Conservation (phyloP, 495 filamentous ascomycete species). For the Annulohypoxylon maeteangense region DNA sequence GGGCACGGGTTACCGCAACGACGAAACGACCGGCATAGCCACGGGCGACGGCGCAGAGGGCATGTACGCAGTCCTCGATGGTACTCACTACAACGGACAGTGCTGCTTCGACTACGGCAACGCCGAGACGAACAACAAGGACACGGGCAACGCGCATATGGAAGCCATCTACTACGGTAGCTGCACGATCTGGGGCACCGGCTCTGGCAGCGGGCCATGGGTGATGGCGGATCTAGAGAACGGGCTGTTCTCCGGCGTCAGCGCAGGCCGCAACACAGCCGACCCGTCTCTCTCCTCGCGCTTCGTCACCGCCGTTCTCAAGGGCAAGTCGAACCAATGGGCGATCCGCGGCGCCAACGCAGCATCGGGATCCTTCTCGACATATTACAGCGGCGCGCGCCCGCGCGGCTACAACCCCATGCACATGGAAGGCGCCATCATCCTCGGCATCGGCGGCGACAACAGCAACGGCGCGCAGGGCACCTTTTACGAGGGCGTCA, state of each 20-base stretch:
- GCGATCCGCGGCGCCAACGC: neutral
- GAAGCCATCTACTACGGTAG: constrained; percentile 1
- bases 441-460: constrained; percentile 8
- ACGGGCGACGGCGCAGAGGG: constrained; percentile 3
- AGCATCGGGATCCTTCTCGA: neutral
- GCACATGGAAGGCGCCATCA: neutral
- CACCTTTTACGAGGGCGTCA: constrained; percentile 1
- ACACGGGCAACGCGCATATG: constrained; percentile 5
- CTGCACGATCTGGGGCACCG: neutral
- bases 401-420: neutral
- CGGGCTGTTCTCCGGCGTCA: neutral
- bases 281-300: constrained; percentile 1
- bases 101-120: constrained; percentile 7
- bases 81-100: neutral
- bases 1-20: constrained; percentile 3
- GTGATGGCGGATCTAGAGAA: constrained; percentile 7
- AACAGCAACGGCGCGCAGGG: constrained; percentile 6
- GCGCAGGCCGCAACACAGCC: neutral
- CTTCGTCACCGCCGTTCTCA: neutral
- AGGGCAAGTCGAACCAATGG: neutral
- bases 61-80: constrained; percentile 5
- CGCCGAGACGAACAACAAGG: neutral
- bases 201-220: neutral
- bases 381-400: constrained; percentile 3
- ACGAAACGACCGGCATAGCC: neutral